Conservation (phyloP, 1,139 yeast species). For the Lodderomyces oxycetoniae region DNA sequence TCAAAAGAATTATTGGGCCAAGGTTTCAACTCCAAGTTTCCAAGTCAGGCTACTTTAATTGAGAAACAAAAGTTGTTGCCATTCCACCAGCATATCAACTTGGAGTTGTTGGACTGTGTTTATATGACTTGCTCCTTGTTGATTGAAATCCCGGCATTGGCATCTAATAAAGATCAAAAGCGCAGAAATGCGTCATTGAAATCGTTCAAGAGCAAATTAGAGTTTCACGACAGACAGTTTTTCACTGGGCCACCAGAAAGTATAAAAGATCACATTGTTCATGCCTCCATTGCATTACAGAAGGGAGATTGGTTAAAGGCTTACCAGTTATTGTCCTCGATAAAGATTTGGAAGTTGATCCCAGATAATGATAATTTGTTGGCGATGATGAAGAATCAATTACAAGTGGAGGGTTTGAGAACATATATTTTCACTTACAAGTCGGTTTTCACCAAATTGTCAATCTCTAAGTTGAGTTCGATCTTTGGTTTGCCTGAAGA, state of each 20-base stretch:
- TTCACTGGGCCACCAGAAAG: constrained; percentile 98
- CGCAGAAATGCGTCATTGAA: constrained; percentile 62
- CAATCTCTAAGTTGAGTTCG: constrained; percentile 60
- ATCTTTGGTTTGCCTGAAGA: constrained; percentile 60
- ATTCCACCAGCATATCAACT: constrained; percentile 96
- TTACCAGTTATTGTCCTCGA: constrained; percentile 62
- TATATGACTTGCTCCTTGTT: constrained; percentile 87
- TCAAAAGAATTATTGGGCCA: constrained; percentile 93
- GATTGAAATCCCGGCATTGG: constrained; percentile 87
- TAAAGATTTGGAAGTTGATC: constrained; percentile 87
- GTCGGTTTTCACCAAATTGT: constrained; percentile 67
- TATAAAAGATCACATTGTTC: constrained; percentile 88
- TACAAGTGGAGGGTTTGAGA: constrained; percentile 86
- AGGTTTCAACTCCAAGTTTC: constrained; percentile 70
- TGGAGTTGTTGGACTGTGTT: constrained; percentile 91
- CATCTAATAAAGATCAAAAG: constrained; percentile 39
- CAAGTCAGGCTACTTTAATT: constrained; percentile 50
- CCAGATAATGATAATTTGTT: constrained; percentile 65
- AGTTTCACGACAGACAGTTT: constrained; percentile 89
- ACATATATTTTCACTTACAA: constrained; percentile 86
- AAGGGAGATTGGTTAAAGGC: constrained; percentile 88
- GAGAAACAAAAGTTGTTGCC: constrained; percentile 88
- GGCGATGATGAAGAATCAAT: constrained; percentile 65
- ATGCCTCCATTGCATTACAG: constrained; percentile 86
- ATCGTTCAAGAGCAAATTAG: constrained; percentile 88